Conservation (phyloP, 768 basidiomycete species). For the Lactarius hengduanensis region DNA sequence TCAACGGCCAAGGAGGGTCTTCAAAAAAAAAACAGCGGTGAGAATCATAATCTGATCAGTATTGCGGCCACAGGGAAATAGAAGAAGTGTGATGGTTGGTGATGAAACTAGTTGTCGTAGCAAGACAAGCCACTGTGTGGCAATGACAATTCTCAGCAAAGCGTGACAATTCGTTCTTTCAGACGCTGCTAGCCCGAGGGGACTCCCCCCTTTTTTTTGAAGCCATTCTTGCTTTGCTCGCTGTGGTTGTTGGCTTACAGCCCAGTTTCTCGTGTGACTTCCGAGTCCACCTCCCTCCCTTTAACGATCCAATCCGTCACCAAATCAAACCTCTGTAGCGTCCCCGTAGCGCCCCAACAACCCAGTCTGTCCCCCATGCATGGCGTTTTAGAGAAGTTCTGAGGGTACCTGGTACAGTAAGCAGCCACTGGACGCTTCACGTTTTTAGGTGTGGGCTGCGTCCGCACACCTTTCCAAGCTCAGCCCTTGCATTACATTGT, state of each 20-base stretch:
- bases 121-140: not conserved
- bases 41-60: not conserved
- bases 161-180: not conserved
- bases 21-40: not conserved
- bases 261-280: not conserved
- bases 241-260: not conserved
- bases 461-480: not conserved
- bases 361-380: no score
- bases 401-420: not conserved
- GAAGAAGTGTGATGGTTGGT: slow-evolving; percentile 1
- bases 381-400: not conserved
- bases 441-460: not conserved
- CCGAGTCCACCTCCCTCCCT: not conserved
- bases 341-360: not conserved
- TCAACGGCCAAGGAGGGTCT: not conserved
- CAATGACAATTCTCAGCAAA: not conserved
- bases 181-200: not conserved
- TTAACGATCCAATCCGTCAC: not conserved
- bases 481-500: not conserved
- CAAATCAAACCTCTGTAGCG: not conserved
- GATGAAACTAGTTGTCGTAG: not conserved
- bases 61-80: not conserved
- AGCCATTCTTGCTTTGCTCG: not conserved
- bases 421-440: not conserved
- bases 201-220: not conserved